A percentile compares a stretch with the other conserved stretches of the same genome.
phyloP scores from a whole-genome alignment of 2,329 filamentous ascomycete genomes.

The Diaporthe aspalathi region DNA sequence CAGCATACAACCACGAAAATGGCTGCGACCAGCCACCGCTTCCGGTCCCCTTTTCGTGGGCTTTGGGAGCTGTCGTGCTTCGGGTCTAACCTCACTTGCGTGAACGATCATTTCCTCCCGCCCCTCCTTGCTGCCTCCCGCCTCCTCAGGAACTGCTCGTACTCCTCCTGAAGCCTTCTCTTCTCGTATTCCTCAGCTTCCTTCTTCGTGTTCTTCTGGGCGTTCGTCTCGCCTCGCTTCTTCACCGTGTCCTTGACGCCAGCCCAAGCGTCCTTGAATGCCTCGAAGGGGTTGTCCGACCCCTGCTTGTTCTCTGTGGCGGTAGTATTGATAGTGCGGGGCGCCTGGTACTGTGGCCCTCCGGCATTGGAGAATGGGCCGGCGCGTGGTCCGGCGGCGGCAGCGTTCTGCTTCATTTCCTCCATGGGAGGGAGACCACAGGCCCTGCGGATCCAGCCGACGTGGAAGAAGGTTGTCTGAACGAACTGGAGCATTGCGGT shows the following conservation, averaged over 20 bases:
- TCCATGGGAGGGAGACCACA: constrained; percentile 52
- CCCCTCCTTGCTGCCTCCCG: constrained; percentile 21
- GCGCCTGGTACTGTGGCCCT: constrained; percentile 46
- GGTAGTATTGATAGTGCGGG: constrained; percentile 46
- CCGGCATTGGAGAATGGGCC: constrained; percentile 32
- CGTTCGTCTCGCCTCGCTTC: not conserved
- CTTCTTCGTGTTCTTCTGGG: constrained; percentile 12
- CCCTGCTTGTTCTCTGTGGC: constrained; percentile 29
- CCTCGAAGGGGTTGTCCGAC: constrained; percentile 27
- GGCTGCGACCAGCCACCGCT: not conserved
- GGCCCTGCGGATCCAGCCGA: constrained; percentile 50
- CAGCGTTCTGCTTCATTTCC: constrained; percentile 1
- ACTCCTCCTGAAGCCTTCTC: constrained; percentile 32
- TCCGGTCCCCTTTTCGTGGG: not conserved
- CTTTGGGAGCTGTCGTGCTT: not conserved
- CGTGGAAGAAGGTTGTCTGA: constrained; percentile 60
- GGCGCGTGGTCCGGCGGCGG: constrained; percentile 4
- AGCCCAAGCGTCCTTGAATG: constrained; percentile 15
- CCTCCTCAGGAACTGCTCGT: constrained; percentile 33
- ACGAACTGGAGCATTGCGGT: constrained; percentile 51
- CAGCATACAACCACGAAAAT: not conserved
- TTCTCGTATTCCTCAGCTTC: constrained; percentile 18
- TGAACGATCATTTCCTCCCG: constrained; percentile 5
- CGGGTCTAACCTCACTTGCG: not conserved
- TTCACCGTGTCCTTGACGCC: constrained; percentile 16